Conservation (phyloP, 257 asterid species). For the Avicennia marina region DNA sequence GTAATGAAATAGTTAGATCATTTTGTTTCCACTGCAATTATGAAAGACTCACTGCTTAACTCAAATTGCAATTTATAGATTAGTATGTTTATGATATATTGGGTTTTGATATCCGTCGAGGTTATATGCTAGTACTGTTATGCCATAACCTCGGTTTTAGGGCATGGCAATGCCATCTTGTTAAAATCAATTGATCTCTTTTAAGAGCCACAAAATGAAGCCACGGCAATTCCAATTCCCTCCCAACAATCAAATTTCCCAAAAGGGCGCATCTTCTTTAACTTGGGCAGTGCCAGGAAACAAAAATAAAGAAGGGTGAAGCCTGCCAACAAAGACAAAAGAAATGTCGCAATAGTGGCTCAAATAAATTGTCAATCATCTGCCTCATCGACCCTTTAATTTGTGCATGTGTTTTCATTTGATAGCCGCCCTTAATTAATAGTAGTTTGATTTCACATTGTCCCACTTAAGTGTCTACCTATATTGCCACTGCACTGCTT, state of each 20-base stretch:
- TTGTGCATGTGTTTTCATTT: constrained; percentile 47
- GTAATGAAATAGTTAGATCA: too few species aligned
- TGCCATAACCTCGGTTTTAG: too few species aligned
- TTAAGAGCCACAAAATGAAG: constrained; percentile 14
- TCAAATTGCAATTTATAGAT: too few species aligned
- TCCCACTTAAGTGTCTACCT: constrained; percentile 11
- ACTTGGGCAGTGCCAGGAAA: constrained; percentile 28
- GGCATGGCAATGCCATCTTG: constrained; percentile 25
- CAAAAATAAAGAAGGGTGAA: not conserved
- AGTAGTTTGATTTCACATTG: constrained; percentile 19
- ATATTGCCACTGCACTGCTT: not conserved
- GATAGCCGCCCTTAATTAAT: constrained; percentile 17
- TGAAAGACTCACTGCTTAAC: too few species aligned
- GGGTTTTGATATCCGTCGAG: too few species aligned
- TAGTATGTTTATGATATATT: too few species aligned
- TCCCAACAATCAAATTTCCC: constrained; percentile 4
- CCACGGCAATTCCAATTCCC: constrained; percentile 11
- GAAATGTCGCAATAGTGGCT: constrained; percentile 31
- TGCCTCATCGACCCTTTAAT: constrained; percentile 16
- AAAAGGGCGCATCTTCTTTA: constrained; percentile 19
- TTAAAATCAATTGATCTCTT: constrained; percentile 19
- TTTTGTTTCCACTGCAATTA: too few species aligned
- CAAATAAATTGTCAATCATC: constrained; percentile 14
- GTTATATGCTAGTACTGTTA: too few species aligned
- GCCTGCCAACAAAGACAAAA: constrained; percentile 21